Percentiles rank a stretch among this genome's conserved stretches.
Evolutionary conservation across 345 rosid genomes (phyloP).

Genomic region (Corymbia maculata): DNA sequence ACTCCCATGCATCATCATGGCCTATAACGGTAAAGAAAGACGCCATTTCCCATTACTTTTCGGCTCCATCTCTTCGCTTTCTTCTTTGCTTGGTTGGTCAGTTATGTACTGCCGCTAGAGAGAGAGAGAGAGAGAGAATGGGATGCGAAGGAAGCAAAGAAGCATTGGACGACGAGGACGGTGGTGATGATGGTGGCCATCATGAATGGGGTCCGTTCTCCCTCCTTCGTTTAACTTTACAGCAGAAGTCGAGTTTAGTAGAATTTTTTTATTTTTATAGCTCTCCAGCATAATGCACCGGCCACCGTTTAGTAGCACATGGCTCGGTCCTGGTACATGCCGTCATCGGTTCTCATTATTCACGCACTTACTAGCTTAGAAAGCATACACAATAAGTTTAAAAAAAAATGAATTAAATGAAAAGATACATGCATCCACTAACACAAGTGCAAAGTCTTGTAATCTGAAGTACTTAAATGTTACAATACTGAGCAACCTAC

Average conservation of each 20-base stretch:
- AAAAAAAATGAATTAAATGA: background rate
- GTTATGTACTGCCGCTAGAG: background rate
- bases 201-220: background rate
- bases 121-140: background rate
- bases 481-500: too few relatives aligned
- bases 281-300: background rate
- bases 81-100: background rate
- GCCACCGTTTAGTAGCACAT: background rate
- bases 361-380: background rate
- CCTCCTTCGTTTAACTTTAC: background rate
- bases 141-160: slow-evolving; percentile 8
- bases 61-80: background rate
- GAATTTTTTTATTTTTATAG: background rate
- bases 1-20: background rate
- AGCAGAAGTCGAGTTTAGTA: background rate
- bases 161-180: background rate
- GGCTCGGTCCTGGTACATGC: background rate
- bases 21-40: background rate
- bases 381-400: background rate
- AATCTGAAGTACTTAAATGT: too few relatives aligned
- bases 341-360: background rate
- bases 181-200: background rate
- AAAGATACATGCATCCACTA: background rate
- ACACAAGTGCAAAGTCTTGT: background rate
- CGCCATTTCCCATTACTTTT: background rate